These are phyloP conservation scores for Rubia balearica DNA, from an alignment of 305 asterid genomes.

Conservation along the genomic window DNA sequence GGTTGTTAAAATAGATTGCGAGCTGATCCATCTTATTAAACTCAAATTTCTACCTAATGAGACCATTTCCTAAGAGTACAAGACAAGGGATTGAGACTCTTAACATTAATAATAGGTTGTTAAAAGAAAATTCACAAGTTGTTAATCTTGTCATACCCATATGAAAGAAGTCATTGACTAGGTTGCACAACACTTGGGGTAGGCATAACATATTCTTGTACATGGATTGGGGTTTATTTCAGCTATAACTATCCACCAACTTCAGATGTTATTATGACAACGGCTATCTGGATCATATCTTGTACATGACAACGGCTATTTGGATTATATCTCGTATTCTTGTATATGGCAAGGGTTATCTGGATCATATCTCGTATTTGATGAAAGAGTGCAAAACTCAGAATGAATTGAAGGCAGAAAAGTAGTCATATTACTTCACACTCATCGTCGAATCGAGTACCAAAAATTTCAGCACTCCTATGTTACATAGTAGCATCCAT, in stretches of 20 bases:
- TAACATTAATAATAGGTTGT: not conserved
- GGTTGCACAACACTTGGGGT: not conserved
- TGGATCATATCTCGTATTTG: not conserved
- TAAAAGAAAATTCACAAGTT: not conserved
- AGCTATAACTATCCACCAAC: not conserved
- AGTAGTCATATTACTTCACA: slow-evolving; percentile 2
- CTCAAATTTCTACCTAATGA: not conserved
- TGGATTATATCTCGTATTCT: not conserved
- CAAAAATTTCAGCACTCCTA: slow-evolving; percentile 15
- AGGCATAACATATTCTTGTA: not conserved
- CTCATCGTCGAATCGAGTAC: not conserved
- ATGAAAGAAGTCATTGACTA: not conserved
- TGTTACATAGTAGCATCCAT: slow-evolving; percentile 14
- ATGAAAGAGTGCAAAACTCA: not conserved
- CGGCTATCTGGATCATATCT: not conserved
- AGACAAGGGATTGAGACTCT: not conserved
- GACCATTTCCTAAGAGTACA: not conserved
- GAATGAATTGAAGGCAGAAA: not conserved
- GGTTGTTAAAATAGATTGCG: not conserved
- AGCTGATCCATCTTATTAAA: not conserved
- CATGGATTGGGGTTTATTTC: not conserved
- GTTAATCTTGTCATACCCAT: not conserved
- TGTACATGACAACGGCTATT: not conserved
- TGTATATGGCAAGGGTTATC: too few relatives aligned
- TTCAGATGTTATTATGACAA: not conserved